Evolutionary conservation across 345 rosid genomes (phyloP).

Genomic region (Toxicodendron radicans): DNA sequence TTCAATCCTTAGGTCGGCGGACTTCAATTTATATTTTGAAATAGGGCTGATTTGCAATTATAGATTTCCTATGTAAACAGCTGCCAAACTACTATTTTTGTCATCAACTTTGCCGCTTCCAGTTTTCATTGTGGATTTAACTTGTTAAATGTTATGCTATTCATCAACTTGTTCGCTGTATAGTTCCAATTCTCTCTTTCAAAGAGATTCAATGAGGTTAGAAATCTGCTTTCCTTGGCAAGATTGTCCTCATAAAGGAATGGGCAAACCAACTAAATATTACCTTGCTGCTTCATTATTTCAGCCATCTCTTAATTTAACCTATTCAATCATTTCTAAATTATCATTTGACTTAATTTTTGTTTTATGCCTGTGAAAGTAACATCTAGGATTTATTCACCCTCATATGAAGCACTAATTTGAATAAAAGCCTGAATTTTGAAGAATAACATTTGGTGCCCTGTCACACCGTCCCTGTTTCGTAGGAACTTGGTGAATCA

Average conservation of each 20-base stretch:
- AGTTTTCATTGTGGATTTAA: background rate
- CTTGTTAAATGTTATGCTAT: background rate
- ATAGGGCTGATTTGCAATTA: background rate
- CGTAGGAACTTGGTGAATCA: slow-evolving; percentile 5
- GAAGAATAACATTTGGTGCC: background rate
- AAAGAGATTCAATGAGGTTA: background rate
- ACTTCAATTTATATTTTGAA: slow-evolving; percentile 1
- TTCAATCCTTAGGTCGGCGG: background rate
- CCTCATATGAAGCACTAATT: background rate
- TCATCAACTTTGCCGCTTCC: background rate
- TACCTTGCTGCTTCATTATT: slow-evolving; percentile 9
- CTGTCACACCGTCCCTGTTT: background rate
- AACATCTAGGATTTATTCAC: slow-evolving; percentile 13
- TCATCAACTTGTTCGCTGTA: background rate
- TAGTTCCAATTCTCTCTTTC: background rate
- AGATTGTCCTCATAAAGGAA: slow-evolving; percentile 12
- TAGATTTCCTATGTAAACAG: slow-evolving; percentile 1
- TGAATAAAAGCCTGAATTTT: background rate
- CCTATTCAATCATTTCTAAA: slow-evolving; percentile 11
- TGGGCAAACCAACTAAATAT: slow-evolving; percentile 27
- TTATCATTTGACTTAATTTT: slow-evolving; percentile 19
- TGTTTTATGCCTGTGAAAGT: background rate
- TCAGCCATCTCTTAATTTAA: slow-evolving; percentile 6
- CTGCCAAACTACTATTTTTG: background rate
- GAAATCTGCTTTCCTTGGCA: slow-evolving; percentile 5